phyloP scores from a whole-genome alignment of 257 asterid genomes.

The Fraxinus cuspidata region DNA sequence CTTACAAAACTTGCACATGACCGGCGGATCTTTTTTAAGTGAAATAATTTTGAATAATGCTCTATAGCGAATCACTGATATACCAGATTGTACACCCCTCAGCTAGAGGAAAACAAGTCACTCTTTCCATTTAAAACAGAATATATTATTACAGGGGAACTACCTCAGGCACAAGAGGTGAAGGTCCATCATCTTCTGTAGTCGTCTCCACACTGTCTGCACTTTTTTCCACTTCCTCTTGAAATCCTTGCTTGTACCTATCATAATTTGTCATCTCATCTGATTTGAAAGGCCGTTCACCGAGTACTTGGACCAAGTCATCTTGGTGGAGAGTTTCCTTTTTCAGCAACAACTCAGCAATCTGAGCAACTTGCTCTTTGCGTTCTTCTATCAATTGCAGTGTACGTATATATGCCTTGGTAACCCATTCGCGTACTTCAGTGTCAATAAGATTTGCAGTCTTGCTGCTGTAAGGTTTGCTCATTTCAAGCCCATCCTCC shows the following conservation, averaged over 20 bases:
- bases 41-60: too few species aligned
- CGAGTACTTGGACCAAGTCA: slow-evolving; percentile 68
- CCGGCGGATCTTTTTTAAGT: too few species aligned
- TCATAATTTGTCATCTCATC: slow-evolving; percentile 72
- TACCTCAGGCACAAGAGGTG: slow-evolving; percentile 63
- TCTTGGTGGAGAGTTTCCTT: slow-evolving; percentile 88
- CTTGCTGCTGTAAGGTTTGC: slow-evolving; percentile 83
- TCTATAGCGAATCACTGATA: too few species aligned
- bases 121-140: neutral
- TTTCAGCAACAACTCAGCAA: slow-evolving; percentile 77
- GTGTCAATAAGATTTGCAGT: slow-evolving; percentile 72
- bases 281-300: slow-evolving; percentile 73
- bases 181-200: slow-evolving; percentile 48
- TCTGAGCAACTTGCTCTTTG: slow-evolving; percentile 69
- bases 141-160: slow-evolving; percentile 38
- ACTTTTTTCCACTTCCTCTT: slow-evolving; percentile 46
- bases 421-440: slow-evolving; percentile 89
- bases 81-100: neutral
- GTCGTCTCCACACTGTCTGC: slow-evolving; percentile 31
- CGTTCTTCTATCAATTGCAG: slow-evolving; percentile 65
- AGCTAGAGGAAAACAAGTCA: neutral
- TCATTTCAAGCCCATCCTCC: slow-evolving; percentile 58
- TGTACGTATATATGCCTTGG: slow-evolving; percentile 60
- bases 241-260: slow-evolving; percentile 67
- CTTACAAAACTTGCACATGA: too few species aligned